Evolutionary conservation across 2,329 filamentous ascomycete genomes (phyloP).

Genomic region (Phaeosphaeria sp.): DNA sequence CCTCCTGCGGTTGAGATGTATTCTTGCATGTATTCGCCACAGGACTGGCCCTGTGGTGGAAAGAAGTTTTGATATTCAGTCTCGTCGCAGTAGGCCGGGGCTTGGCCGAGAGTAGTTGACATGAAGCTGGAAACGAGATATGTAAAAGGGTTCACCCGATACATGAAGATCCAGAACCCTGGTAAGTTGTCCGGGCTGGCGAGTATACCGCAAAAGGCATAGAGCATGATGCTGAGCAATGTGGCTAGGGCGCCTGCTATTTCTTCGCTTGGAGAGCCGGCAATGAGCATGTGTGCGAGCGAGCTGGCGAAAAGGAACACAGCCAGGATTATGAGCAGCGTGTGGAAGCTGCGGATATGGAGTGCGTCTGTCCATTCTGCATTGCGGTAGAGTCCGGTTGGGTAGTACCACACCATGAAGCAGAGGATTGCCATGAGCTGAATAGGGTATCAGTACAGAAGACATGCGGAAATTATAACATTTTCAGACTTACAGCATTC

Average conservation of each 20-base stretch:
- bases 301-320: conserved; percentile 68
- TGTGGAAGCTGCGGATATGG: conserved; percentile 70
- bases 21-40: conserved; percentile 51
- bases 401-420: conserved; percentile 65
- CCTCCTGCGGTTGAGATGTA: conserved; percentile 52
- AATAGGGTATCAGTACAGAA: background rate
- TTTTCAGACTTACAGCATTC: conserved; percentile 57
- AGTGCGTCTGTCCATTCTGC: conserved; percentile 64
- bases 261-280: conserved; percentile 70
- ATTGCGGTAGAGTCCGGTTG: conserved; percentile 73
- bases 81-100: conserved; percentile 56
- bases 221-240: conserved; percentile 63
- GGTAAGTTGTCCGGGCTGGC: conserved; percentile 65
- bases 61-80: conserved; percentile 51
- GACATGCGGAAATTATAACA: conserved; percentile 62
- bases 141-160: conserved; percentile 68
- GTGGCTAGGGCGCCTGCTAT: conserved; percentile 68
- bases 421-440: conserved; percentile 61
- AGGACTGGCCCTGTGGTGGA: conserved; percentile 48
- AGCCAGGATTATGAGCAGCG: conserved; percentile 66
- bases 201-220: conserved; percentile 62
- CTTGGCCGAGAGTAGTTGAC: conserved; percentile 50
- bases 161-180: conserved; percentile 82
- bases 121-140: conserved; percentile 70
- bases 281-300: conserved; percentile 76